Base-by-base conservation (phyloP, 805 yeast species). In the Monosporozyma yasuniensis region DNA sequence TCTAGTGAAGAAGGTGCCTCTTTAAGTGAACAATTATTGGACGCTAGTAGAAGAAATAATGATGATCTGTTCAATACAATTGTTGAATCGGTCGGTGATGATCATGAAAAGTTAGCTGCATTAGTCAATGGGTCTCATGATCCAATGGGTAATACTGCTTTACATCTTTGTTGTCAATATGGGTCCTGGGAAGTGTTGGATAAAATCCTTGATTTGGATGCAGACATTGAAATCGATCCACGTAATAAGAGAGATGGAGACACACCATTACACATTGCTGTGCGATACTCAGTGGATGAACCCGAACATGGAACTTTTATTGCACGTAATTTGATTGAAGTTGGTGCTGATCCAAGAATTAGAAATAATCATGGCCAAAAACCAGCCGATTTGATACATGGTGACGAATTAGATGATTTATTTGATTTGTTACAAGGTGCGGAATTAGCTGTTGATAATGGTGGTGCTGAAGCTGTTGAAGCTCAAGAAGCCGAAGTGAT, bases 151-250 rank as follows among this genome's bases (percentile, higher is more conserved):
- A 86, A 87, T 70, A 71, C 89, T 1, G 79, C 95, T 1, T 72
- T 91, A 41, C 98, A 91, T 68, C 67, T 93, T 32, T 85, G 95
- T 34, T 84, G 93, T 38, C 75, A 75, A 52, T 75, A 81, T 56
- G 99, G 98, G 3, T 80, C 87, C 49, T 87, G 83, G 77, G 96
- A 89, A 59, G 85, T 85, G 34, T 72, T 93, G 61, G 97, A 91
- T 63, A 69, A 76, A 47, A 70, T 91, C 18, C 72, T 91, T 52
- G 97, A 91, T 65, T 82, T 84, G 49, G 95, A 87, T 52, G 68
- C 66, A 27, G 96, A 93, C 2, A 89, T 90, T 18, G 96, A 90
- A 56, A 81, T 90, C 28, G 96, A 93, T 65, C 93, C 96, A 12
- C 63, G 68, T 39, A 85, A 85, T 65, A 43, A 35, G 16, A 51